A percentile compares a stretch with the other conserved stretches of the same genome.
Evolutionary conservation across 2,329 filamentous ascomycete genomes (phyloP).

Genomic region (Ascocoryne sarcoides): DNA sequence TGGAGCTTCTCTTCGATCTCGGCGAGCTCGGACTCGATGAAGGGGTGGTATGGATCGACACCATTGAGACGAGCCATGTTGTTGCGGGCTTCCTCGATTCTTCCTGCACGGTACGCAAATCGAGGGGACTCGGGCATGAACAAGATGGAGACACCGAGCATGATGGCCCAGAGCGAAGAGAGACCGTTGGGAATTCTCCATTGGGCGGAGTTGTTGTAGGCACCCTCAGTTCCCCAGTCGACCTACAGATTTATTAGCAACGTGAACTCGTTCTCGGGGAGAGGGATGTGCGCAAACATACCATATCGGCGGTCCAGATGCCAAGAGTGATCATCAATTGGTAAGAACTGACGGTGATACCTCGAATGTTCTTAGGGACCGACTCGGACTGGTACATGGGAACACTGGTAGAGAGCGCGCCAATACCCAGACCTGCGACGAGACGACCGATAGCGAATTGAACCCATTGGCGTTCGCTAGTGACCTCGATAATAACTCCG

Average conservation of each 20-base stretch:
- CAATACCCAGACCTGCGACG: conserved; percentile 58
- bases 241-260: conserved; percentile 32
- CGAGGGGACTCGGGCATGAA: conserved; percentile 48
- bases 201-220: conserved; percentile 36
- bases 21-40: conserved; percentile 39
- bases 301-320: conserved; percentile 49
- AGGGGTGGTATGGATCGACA: conserved; percentile 32
- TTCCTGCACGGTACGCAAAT: conserved; percentile 40
- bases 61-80: conserved; percentile 37
- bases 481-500: conserved; percentile 56
- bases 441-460: conserved; percentile 57
- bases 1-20: conserved; percentile 44
- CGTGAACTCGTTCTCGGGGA: too few species aligned
- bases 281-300: too few species aligned
- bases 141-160: conserved; percentile 42
- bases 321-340: conserved; percentile 63
- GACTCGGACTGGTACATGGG: conserved; percentile 64
- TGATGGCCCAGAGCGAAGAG: conserved; percentile 46
- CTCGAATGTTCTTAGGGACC: conserved; percentile 54
- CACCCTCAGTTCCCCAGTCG: conserved; percentile 50
- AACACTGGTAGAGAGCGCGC: conserved; percentile 53
- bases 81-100: conserved; percentile 38
- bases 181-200: conserved; percentile 56
- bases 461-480: conserved; percentile 47
- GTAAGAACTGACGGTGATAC: conserved; percentile 54